Evolutionary conservation across 139 green algal genomes (phyloP), one percentile per base, ranked within the genome.

Genomic region (Gonium pectorale): DNA sequence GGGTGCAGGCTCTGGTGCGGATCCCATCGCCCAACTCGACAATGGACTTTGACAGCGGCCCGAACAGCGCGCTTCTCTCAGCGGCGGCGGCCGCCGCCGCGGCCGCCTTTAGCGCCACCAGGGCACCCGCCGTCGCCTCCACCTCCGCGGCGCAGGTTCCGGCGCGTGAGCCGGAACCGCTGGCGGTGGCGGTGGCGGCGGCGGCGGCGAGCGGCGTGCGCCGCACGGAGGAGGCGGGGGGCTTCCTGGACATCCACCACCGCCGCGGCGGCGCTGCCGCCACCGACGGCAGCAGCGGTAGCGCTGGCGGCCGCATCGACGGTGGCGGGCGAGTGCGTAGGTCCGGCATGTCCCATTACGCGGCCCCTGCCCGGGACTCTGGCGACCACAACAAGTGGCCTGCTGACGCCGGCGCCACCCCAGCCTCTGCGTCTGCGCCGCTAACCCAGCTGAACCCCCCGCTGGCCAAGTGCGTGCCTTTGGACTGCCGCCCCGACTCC

Each of bases 31-130:
- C 67, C 9, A 56, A 38, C 2, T 74, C 67, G 4, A 74, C 67
- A 27, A 77, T 77, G 68, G 68, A 77, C 24, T 77, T 77, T 43
- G 68, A 77, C 41, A 54, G 33, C 8, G 68, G 68, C 26, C 40
- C 67, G 13, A 74, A 54, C 40, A 56, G 38, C 41, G n/a, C n/a
- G n/a, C n/a, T n/a, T n/a, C 21, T 74, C 64, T 35, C 46, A 31
- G 5, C 64, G 4, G 64, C 31, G 17, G 35, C 8, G n/a, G 31
- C 64, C 33, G 33, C 64, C 31, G 31, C 11, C 64, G n/a, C 26
- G 17, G 33, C 35, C 64, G 3, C 33, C 64, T 2, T n/a, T 26
- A 26, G 22, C 59, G 59, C 59, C 11, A 21, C 27, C 59, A 67
- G 3, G 60, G 4, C 60, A 35, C 22, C 60, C 5, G 13, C 60